Evolutionary conservation across 768 basidiomycete species (phyloP).

Genomic region (Austroboletus festivus): DNA sequence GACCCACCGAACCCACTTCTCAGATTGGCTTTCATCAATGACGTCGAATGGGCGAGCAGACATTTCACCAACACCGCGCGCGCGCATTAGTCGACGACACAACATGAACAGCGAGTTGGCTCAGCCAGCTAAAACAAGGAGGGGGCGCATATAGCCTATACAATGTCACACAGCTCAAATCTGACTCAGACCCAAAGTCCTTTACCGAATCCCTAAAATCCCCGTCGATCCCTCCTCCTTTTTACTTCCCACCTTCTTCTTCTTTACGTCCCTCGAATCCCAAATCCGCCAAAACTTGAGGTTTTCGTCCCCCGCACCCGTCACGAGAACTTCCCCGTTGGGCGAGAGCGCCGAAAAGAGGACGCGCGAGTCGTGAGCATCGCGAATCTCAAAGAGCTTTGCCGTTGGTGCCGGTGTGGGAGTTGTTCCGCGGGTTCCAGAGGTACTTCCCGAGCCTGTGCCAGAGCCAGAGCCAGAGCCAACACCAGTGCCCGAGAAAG

Average conservation of each 20-base stretch:
- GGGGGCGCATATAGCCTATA: not conserved
- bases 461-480: slow-evolving; percentile 64
- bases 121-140: too few species aligned
- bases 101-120: too few species aligned
- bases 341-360: slow-evolving; percentile 84
- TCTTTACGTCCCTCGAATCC: slow-evolving; percentile 49
- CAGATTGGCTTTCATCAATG: too few species aligned
- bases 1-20: too few species aligned
- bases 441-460: slow-evolving; percentile 37
- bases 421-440: slow-evolving; percentile 10
- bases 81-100: too few species aligned
- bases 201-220: slow-evolving; percentile 37
- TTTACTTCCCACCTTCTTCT: slow-evolving; percentile 26
- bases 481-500: too few species aligned
- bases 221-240: slow-evolving; percentile 35
- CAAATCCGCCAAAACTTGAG: slow-evolving; percentile 94
- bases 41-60: too few species aligned
- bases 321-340: slow-evolving; percentile 87
- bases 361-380: slow-evolving; percentile 91
- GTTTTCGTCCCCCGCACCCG: slow-evolving; percentile 93
- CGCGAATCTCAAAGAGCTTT: slow-evolving; percentile 57
- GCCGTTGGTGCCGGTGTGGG: slow-evolving; percentile 16
- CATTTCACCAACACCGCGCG: too few species aligned
- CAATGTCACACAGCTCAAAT: too few species aligned
- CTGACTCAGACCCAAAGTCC: not conserved